Evolutionary conservation across 2,329 filamentous ascomycete genomes (phyloP), one percentile per base, ranked within the genome.

Genomic region (Ceratocystiopsis brevicomis): DNA sequence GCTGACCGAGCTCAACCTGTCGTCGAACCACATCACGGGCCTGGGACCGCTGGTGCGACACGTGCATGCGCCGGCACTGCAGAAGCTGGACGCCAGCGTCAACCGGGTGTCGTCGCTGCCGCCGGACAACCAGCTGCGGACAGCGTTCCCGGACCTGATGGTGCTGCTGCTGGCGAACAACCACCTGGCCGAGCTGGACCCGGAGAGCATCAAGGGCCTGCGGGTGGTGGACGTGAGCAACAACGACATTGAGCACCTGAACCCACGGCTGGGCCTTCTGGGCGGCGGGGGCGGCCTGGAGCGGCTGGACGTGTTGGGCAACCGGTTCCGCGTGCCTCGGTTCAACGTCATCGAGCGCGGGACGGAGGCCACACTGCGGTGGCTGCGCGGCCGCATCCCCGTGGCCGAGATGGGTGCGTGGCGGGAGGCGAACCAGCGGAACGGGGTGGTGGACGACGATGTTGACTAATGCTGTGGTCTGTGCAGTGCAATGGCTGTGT

Each of bases 271-370:
- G 12, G 88, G 88, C 0, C 64, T 93, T 13, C 65, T 93, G 0
- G 77, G 78, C 19, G 78, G 77, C 2, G 66, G 58, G 5, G 66
- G 67, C 2, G 62, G 76, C 52, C 49, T 74, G 61, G 63, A 81
- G 67, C 59, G 71, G 43, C 63, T 95, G 11, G 80, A 93, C 40
- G 80, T 94, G 4, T 73, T 73, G 25, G 86, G 86, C 0, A 96
- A 96, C 57, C 70, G 77, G 32, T 96, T 96, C 61, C 71, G 84
- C 32, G 85, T 95, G 32, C 88, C 88, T 0, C 75, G 82, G 45
- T 87, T 81, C 64, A 81, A 81, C 49, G 71, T 94, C 8, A 62
- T 96, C 40, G 81, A 88, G 47, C 81, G 85, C 48, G 88, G 88
- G 1, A 95, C 87, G 0, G 85, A 93, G 52, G 80, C 83, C 3